Conservation (phyloP, 768 basidiomycete genomes). For the Auricularia sp. region DNA sequence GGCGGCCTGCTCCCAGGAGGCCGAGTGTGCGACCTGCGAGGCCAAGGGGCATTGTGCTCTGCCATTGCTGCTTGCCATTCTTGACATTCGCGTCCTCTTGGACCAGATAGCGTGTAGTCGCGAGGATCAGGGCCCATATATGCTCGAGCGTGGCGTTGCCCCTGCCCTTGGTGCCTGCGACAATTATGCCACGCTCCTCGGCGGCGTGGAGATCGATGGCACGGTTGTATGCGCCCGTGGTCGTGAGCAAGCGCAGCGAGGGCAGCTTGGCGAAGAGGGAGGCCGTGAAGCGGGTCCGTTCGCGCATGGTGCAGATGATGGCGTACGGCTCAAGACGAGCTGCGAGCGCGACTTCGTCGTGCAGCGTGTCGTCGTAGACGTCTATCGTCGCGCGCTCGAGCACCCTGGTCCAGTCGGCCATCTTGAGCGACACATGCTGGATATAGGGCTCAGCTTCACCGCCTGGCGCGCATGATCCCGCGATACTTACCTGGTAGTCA, state of each 20-base stretch:
- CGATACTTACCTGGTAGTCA: slow-evolving; percentile 34
- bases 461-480: too few species aligned
- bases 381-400: slow-evolving; percentile 30
- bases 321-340: slow-evolving; percentile 41
- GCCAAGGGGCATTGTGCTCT: slow-evolving; percentile 39
- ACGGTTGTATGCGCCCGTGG: slow-evolving; percentile 37
- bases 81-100: slow-evolving; percentile 44
- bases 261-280: slow-evolving; percentile 45
- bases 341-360: slow-evolving; percentile 40
- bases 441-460: too few species aligned
- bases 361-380: slow-evolving; percentile 42
- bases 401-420: slow-evolving; percentile 45
- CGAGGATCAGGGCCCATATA: slow-evolving; percentile 55
- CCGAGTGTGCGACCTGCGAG: slow-evolving; percentile 48
- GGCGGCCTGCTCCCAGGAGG: slow-evolving; percentile 49
- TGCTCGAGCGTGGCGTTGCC: slow-evolving; percentile 50
- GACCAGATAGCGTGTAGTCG: slow-evolving; percentile 38
- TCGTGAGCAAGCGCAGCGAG: slow-evolving; percentile 49
- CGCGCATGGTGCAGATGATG: slow-evolving; percentile 58
- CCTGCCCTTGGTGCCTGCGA: slow-evolving; percentile 37
- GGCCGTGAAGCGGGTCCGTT: slow-evolving; percentile 47
- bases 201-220: slow-evolving; percentile 44
- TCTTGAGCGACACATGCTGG: slow-evolving; percentile 35
- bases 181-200: slow-evolving; percentile 37
- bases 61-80: slow-evolving; percentile 41